These are phyloP conservation scores for Zasmidium angulare DNA, from an alignment of 2,329 filamentous ascomycete species.

Conservation along the genomic window DNA sequence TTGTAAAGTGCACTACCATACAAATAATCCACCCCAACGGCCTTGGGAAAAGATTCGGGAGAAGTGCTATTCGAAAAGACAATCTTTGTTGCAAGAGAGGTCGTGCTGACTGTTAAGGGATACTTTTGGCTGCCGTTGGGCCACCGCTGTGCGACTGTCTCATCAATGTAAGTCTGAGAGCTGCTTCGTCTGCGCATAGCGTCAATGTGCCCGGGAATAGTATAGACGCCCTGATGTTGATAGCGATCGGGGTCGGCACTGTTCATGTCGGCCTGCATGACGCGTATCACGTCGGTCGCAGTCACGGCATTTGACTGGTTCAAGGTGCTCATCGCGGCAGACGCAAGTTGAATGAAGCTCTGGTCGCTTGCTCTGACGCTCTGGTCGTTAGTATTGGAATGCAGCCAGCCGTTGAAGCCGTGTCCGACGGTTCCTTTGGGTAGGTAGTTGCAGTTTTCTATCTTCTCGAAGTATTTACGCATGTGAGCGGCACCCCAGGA, in stretches of 20 bases:
- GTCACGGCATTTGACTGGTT: too few species aligned
- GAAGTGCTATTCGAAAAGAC: conserved; percentile 49
- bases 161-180: conserved; percentile 7
- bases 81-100: conserved; percentile 71
- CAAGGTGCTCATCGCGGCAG: too few species aligned
- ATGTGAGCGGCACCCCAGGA: conserved; percentile 50
- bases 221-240: too few species aligned
- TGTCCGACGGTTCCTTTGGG: neutral
- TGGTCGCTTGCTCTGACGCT: too few species aligned
- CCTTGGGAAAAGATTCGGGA: conserved; percentile 10
- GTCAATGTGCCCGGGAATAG: too few species aligned
- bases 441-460: neutral
- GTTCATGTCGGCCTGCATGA: too few species aligned
- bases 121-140: conserved; percentile 13
- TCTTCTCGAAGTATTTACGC: neutral
- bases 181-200: conserved; percentile 5
- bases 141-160: conserved; percentile 1
- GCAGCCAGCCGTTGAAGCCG: neutral
- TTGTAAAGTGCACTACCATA: conserved; percentile 38
- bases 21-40: conserved; percentile 42
- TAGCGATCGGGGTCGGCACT: too few species aligned
- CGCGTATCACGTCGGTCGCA: too few species aligned
- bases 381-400: too few species aligned
- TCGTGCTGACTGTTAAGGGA: conserved; percentile 22
- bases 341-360: too few species aligned